Evolutionary conservation across 768 basidiomycete species (phyloP).

Genomic region (Suillus subalutaceus): DNA sequence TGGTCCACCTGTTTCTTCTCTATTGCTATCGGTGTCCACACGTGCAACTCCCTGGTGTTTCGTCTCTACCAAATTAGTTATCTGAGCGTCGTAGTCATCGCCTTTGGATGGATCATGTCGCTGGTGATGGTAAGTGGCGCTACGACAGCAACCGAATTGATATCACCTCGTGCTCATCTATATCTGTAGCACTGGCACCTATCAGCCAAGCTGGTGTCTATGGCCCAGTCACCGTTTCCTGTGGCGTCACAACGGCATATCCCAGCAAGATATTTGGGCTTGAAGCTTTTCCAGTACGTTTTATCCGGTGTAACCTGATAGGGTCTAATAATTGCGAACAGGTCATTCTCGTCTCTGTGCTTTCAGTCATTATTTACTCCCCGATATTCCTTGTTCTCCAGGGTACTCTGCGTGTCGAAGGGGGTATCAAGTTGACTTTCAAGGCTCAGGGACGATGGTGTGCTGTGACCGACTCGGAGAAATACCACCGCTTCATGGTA

Average conservation of each 20-base stretch:
- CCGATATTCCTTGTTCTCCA: conserved; percentile 64
- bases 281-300: conserved; percentile 63
- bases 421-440: conserved; percentile 53
- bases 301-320: not conserved
- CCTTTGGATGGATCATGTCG: conserved; percentile 58
- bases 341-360: conserved; percentile 61
- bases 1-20: conserved; percentile 68
- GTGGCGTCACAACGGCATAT: conserved; percentile 49
- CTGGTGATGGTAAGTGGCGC: conserved; percentile 50
- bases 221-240: conserved; percentile 53
- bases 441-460: conserved; percentile 50
- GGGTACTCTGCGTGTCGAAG: conserved; percentile 54
- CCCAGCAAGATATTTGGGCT: conserved; percentile 51
- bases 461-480: conserved; percentile 37
- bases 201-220: conserved; percentile 47
- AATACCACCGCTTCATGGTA: conserved; percentile 63
- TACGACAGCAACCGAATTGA: not conserved
- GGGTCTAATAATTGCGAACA: conserved; percentile 23
- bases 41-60: conserved; percentile 67
- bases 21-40: conserved; percentile 64
- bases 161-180: conserved; percentile 2
- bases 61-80: conserved; percentile 53
- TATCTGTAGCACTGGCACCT: conserved; percentile 39
- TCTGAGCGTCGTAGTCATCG: conserved; percentile 45
- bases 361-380: conserved; percentile 60